phyloP scores from a whole-genome alignment of 2,329 filamentous ascomycete genomes.

The Aspergillus fumigatiaffinis region DNA sequence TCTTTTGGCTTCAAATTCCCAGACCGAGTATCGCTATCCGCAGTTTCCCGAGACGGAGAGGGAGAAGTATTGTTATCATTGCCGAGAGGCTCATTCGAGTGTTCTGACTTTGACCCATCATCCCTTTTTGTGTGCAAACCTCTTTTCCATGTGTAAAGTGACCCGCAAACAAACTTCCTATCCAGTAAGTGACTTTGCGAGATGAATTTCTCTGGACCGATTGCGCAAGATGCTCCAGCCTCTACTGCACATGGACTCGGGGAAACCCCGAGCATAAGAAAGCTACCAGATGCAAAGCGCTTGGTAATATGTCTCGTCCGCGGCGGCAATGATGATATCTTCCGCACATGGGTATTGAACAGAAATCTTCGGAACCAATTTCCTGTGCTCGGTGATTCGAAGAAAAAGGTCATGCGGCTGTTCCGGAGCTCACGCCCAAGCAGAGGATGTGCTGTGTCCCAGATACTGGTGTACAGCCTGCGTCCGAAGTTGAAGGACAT shows the following conservation, averaged over 20 bases:
- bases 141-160: slow-evolving; percentile 25
- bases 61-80: slow-evolving; percentile 12
- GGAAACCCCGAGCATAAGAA: slow-evolving; percentile 48
- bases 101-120: slow-evolving; percentile 11
- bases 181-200: slow-evolving; percentile 20
- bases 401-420: slow-evolving; percentile 19
- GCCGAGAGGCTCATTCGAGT: slow-evolving; percentile 12
- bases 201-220: slow-evolving; percentile 28
- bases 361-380: slow-evolving; percentile 12
- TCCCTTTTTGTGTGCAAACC: slow-evolving; percentile 29
- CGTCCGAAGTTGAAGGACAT: slow-evolving; percentile 47
- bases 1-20: slow-evolving; percentile 24
- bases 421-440: slow-evolving; percentile 25
- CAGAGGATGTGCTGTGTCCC: slow-evolving; percentile 35
- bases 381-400: slow-evolving; percentile 11
- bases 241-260: slow-evolving; percentile 32
- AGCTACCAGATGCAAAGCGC: slow-evolving; percentile 53
- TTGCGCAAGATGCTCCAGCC: slow-evolving; percentile 29
- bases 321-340: slow-evolving; percentile 18
- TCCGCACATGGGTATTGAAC: slow-evolving; percentile 13
- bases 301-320: slow-evolving; percentile 42
- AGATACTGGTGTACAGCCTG: slow-evolving; percentile 45
- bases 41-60: slow-evolving; percentile 1
- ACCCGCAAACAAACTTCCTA: slow-evolving; percentile 13
- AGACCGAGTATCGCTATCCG: slow-evolving; percentile 5